Conservation (phyloP, 2,329 filamentous ascomycete species). For the Cryoendolithus antarcticus region DNA sequence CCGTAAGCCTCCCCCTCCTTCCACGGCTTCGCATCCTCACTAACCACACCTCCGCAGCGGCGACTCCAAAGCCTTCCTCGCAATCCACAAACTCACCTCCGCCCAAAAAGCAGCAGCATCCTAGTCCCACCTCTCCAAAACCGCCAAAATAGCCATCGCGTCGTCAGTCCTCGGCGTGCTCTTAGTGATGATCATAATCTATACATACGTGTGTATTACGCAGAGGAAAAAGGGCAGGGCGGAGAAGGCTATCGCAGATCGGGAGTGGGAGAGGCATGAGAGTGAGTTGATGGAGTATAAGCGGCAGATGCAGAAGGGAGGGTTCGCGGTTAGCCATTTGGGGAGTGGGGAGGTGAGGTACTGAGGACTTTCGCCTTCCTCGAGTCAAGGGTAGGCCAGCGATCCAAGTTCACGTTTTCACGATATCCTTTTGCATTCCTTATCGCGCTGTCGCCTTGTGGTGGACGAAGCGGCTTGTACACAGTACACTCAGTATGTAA, state of each 20-base stretch:
- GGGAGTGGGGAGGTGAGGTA: conserved; percentile 4
- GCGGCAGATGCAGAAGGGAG: conserved; percentile 16
- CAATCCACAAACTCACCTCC: conserved; percentile 28
- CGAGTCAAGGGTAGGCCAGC: too few species aligned
- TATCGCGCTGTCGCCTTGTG: too few species aligned
- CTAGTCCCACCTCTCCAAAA: conserved; percentile 32
- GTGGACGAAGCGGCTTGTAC: too few species aligned
- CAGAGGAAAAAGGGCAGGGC: conserved; percentile 38
- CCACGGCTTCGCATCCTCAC: background rate
- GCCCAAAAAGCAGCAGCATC: conserved; percentile 29
- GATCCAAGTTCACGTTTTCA: too few species aligned
- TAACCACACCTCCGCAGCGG: conserved; percentile 9
- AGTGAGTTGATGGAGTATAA: conserved; percentile 22
- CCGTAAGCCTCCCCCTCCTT: conserved; percentile 22
- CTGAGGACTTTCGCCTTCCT: too few species aligned
- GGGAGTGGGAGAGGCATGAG: conserved; percentile 31
- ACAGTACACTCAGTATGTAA: conserved; percentile 15
- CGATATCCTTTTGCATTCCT: too few species aligned
- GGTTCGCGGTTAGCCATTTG: conserved; percentile 11
- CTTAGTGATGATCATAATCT: conserved; percentile 21
- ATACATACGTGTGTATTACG: conserved; percentile 35
- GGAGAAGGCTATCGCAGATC: conserved; percentile 36
- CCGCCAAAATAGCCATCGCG: conserved; percentile 38
- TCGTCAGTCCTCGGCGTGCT: conserved; percentile 31
- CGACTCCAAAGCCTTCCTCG: conserved; percentile 18